Conservation (phyloP, 768 basidiomycete genomes). For the Coprinellus aureogranulatus region DNA sequence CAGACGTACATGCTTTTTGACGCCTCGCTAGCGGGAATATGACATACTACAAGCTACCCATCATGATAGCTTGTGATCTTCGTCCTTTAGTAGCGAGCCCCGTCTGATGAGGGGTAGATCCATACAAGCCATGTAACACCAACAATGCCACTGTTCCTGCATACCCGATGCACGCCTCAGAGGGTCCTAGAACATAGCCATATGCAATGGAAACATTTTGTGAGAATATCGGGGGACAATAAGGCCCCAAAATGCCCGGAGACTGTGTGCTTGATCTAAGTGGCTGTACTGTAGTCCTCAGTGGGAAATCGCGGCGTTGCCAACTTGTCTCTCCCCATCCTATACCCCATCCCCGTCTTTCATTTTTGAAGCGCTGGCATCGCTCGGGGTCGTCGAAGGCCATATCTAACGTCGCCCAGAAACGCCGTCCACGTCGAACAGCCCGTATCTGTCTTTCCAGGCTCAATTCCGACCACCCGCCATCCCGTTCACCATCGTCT, state of each 20-base stretch:
- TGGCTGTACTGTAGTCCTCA: neutral
- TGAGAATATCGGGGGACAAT: neutral
- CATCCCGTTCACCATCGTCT: slow-evolving; percentile 13
- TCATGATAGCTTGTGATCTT: too few species aligned
- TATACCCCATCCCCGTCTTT: slow-evolving; percentile 35
- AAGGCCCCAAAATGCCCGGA: neutral
- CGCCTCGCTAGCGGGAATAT: too few species aligned
- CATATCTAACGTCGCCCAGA: neutral
- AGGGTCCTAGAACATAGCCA: too few species aligned
- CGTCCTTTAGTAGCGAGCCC: too few species aligned
- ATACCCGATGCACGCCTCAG: too few species aligned
- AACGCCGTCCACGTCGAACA: too few species aligned
- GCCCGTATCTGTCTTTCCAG: too few species aligned
- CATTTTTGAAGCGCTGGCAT: slow-evolving; percentile 44
- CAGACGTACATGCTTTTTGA: neutral
- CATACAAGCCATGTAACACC: too few species aligned
- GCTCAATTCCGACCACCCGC: slow-evolving; percentile 16
- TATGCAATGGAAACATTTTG: neutral
- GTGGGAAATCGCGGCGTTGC: slow-evolving; percentile 8
- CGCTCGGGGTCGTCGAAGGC: slow-evolving; percentile 28
- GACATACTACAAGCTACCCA: too few species aligned
- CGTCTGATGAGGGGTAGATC: too few species aligned
- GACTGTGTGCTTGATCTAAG: neutral
- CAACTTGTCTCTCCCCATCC: slow-evolving; percentile 20
- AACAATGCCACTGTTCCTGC: too few species aligned